Evolutionary conservation across 495 filamentous ascomycete genomes (phyloP), one percentile per base, ranked within the genome.

Genomic region (Mycothermus thermophilus): DNA sequence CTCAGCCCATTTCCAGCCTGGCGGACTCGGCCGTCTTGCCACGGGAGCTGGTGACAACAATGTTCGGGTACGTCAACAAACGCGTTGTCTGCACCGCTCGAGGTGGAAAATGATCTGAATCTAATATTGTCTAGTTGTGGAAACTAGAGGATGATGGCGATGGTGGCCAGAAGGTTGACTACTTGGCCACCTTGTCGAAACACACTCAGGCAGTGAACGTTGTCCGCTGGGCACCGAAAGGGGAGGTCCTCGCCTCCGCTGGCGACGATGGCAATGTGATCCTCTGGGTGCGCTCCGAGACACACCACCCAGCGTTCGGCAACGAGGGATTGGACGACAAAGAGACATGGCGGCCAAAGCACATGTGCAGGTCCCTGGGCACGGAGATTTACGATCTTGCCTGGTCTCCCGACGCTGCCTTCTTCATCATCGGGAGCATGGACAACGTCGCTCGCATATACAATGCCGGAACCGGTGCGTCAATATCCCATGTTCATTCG

Each of bases 151-250:
- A 71, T 15, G 77, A 78, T 38, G 86, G 82, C n/a, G 88, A 94
- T 27, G n/a, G n/a, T n/a, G 80, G 85, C 40, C 67, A 86, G 23
- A 90, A 74, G 40, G 82, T 92, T 22, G 77, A 83, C 17, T 99
- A 96, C 52, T 58, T 99, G 34, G 85, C 84, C 27, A 96, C 87
- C 0, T 66, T 96, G 38, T 60, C 77, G 18, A 94, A 92, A 57
- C 90, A 99, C 56, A 88, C 84, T 15, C 92, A 96, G 59, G 84
- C 90, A 19, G 92, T 99, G 44, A 99, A 99, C 71, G 90, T 95
- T 27, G 92, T 99, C 13, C 72, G 90, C 46, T 99, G 87, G 67
- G 80, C 83, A 49, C 90, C 90, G 10, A 80, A 82, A 67, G 85
- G 87, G 38, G 88, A 96, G 57, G 75, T 88, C 54, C 74, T 96